Evolutionary conservation across 2,329 filamentous ascomycete species (phyloP).

Genomic region (Ceratocystis cacaofunesta): DNA sequence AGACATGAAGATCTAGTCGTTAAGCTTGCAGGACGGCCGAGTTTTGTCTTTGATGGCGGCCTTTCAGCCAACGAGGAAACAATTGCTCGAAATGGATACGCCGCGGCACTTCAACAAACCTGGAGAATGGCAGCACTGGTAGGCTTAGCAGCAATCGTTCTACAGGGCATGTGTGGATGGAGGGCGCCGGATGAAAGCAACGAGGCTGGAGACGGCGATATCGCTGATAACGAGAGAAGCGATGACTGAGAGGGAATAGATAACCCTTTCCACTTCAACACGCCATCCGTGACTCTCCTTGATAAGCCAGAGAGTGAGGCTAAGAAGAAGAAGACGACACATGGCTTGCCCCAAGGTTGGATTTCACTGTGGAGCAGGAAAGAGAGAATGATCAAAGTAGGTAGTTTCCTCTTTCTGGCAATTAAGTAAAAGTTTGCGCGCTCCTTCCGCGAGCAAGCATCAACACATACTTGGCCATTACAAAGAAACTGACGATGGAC

Average conservation of each 20-base stretch:
- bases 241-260: not conserved
- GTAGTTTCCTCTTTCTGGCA: not conserved
- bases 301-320: not conserved
- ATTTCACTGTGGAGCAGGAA: not conserved
- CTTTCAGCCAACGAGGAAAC: conserved; percentile 29
- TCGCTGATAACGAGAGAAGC: not conserved
- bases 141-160: conserved; percentile 29
- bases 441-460: not conserved
- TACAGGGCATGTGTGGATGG: conserved; percentile 40
- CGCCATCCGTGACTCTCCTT: too few relatives aligned
- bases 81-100: conserved; percentile 36
- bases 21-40: conserved; percentile 36
- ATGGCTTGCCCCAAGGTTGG: not conserved
- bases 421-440: not conserved
- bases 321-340: not conserved
- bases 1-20: conserved; percentile 29
- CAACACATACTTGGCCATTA: not conserved
- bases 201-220: conserved; percentile 16
- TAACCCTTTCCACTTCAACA: not conserved
- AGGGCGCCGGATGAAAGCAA: conserved; percentile 27
- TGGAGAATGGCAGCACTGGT: conserved; percentile 35
- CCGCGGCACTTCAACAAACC: conserved; percentile 30
- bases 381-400: not conserved
- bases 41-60: conserved; percentile 32
- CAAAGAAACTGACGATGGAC: not conserved